These are phyloP conservation scores for Marasmius sp. DNA, from an alignment of 1,284 basidiomycete species.

Conservation along the genomic window DNA sequence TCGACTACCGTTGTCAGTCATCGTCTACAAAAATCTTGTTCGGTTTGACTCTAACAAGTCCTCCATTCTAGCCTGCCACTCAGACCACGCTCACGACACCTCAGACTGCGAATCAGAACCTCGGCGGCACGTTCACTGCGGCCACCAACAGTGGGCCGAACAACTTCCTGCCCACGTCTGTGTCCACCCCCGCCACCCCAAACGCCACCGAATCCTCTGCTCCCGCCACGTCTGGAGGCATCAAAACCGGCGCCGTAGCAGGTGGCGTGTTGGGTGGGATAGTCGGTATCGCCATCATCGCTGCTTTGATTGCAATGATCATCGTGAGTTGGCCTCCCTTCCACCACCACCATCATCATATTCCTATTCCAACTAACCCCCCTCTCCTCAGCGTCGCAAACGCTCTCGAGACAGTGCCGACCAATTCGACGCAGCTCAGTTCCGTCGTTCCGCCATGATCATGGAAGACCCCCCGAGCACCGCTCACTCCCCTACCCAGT, in stretches of 20 bases:
- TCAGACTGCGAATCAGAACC: no score
- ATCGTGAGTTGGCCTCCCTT: constrained; percentile 12
- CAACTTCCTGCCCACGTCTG: neutral
- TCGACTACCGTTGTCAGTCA: constrained; percentile 1
- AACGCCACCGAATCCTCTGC: constrained; percentile 11
- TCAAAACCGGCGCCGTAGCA: constrained; percentile 17
- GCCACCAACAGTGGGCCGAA: neutral
- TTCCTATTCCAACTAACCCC: neutral
- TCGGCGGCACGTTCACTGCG: neutral
- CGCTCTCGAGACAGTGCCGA: constrained; percentile 8
- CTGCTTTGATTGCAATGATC: constrained; percentile 10
- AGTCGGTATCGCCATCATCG: constrained; percentile 13
- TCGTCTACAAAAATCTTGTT: neutral
- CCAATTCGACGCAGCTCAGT: constrained; percentile 17
- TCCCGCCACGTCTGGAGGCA: constrained; percentile 8
- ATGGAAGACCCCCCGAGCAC: constrained; percentile 10
- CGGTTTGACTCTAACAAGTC: neutral
- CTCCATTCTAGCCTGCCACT: neutral
- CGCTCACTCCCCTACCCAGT: neutral
- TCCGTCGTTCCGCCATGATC: constrained; percentile 19
- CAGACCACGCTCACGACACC: neutral
- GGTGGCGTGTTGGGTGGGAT: constrained; percentile 16
- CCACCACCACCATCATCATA: neutral
- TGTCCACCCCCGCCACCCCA: neutral
- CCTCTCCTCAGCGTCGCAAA: constrained; percentile 10